Evolutionary conservation across 805 yeast species (phyloP).

Genomic region (Metschnikowia hibisci): DNA sequence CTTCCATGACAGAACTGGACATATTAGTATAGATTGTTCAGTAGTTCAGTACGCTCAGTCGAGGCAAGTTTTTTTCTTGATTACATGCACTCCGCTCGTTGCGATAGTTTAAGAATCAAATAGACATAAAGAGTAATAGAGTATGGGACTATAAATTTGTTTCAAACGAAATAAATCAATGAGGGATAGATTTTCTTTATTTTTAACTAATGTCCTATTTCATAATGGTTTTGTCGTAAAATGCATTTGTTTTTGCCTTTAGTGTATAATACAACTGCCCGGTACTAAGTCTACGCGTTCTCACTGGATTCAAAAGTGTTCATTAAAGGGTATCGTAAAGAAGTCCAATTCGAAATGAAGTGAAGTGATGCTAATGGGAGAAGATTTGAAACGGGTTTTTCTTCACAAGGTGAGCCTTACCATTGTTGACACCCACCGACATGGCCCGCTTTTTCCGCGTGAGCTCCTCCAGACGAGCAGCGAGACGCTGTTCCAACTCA

Average conservation of each 20-base stretch:
- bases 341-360: neutral
- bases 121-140: too few species aligned
- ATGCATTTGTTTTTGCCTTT: too few species aligned
- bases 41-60: neutral
- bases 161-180: too few species aligned
- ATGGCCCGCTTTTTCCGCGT: slow-evolving; percentile 30
- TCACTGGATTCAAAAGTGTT: neutral
- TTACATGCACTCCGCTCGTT: slow-evolving; percentile 9
- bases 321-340: neutral
- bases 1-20: slow-evolving; percentile 39
- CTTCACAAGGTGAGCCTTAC: slow-evolving; percentile 31
- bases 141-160: too few species aligned
- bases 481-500: slow-evolving; percentile 19
- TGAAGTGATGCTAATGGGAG: neutral
- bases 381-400: slow-evolving; percentile 29
- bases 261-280: too few species aligned
- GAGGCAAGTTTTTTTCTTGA: slow-evolving; percentile 7
- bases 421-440: slow-evolving; percentile 38
- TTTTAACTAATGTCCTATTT: too few species aligned
- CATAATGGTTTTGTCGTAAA: too few species aligned
- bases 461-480: slow-evolving; percentile 20
- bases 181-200: too few species aligned
- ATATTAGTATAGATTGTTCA: slow-evolving; percentile 14
- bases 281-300: too few species aligned
- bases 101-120: neutral